Evolutionary conservation across 441 rosid genomes (phyloP).

Genomic region (Breynia disticha): DNA sequence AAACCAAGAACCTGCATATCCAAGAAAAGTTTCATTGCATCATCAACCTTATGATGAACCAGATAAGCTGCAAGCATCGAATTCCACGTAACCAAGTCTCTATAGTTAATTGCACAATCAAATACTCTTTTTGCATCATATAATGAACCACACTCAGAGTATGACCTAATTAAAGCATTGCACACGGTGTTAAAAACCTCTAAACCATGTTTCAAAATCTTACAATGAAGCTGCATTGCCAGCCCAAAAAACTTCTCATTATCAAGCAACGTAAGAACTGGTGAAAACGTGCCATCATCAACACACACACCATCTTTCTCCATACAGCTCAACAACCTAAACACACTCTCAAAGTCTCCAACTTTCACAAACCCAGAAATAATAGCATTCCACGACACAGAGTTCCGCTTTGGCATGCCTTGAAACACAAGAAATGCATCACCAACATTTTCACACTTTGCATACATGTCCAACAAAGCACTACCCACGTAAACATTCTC

Average conservation of each 20-base stretch:
- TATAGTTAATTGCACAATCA: conserved; percentile 26
- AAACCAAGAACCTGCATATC: conserved; percentile 37
- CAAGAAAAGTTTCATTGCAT: conserved; percentile 35
- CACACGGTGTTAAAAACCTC: conserved; percentile 35
- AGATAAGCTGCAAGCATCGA: conserved; percentile 58
- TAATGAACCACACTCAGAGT: conserved; percentile 53
- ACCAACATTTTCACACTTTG: conserved; percentile 45
- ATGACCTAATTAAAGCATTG: conserved; percentile 54
- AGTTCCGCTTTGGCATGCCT: conserved; percentile 36
- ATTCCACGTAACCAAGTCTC: conserved; percentile 67
- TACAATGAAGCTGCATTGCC: conserved; percentile 45
- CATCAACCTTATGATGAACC: conserved; percentile 33
- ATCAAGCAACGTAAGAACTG: conserved; percentile 60
- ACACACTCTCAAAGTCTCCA: conserved; percentile 32
- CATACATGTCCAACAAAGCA: conserved; percentile 56
- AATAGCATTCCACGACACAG: conserved; percentile 67
- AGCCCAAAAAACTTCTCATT: conserved; percentile 25
- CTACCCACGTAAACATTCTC: conserved; percentile 32
- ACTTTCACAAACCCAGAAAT: conserved; percentile 47
- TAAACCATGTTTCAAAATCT: conserved; percentile 47
- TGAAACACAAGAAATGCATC: conserved; percentile 45
- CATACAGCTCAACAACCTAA: conserved; percentile 45
- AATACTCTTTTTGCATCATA: conserved; percentile 48
- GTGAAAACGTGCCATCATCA: conserved; percentile 70
- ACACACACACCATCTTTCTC: conserved; percentile 34